These are phyloP conservation scores for Xanthoconium purpureum DNA, from an alignment of 768 basidiomycete species.

Conservation along the genomic window DNA sequence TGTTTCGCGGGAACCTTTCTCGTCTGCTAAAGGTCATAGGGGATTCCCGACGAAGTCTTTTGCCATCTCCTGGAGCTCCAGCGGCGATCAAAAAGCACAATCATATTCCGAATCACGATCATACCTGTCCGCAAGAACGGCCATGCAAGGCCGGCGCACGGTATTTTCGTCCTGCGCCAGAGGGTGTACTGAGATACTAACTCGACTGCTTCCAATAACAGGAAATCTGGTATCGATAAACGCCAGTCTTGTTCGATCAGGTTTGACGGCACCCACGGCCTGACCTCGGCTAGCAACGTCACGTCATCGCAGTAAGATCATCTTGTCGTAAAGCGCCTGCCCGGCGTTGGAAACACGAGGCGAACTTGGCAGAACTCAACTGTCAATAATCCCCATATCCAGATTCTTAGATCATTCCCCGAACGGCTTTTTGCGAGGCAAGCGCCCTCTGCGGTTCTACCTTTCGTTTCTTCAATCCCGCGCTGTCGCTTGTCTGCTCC, in stretches of 20 bases:
- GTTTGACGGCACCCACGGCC: background rate
- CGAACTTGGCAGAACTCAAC: background rate
- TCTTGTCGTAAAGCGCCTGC: background rate
- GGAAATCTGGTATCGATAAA: background rate
- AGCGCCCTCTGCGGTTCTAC: no score
- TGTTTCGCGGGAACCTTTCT: slow-evolving; percentile 18
- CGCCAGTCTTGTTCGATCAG: background rate
- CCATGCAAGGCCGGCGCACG: background rate
- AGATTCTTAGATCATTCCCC: background rate
- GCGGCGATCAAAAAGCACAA: background rate
- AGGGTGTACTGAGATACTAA: slow-evolving; percentile 1
- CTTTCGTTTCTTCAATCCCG: background rate
- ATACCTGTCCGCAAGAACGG: background rate
- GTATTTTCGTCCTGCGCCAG: background rate
- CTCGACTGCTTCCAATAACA: slow-evolving; percentile 6
- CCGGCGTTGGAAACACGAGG: slow-evolving; percentile 19
- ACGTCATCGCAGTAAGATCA: slow-evolving; percentile 1
- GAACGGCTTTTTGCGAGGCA: background rate
- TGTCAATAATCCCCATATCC: background rate
- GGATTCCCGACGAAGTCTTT: background rate
- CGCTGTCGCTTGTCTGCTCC: slow-evolving; percentile 4
- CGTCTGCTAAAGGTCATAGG: background rate
- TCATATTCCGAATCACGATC: background rate
- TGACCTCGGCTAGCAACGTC: background rate
- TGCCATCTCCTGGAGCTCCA: background rate